Evolutionary conservation across 2,329 filamentous ascomycete genomes (phyloP), one percentile per base, ranked within the genome.

Genomic region (Penicillium expansum): DNA sequence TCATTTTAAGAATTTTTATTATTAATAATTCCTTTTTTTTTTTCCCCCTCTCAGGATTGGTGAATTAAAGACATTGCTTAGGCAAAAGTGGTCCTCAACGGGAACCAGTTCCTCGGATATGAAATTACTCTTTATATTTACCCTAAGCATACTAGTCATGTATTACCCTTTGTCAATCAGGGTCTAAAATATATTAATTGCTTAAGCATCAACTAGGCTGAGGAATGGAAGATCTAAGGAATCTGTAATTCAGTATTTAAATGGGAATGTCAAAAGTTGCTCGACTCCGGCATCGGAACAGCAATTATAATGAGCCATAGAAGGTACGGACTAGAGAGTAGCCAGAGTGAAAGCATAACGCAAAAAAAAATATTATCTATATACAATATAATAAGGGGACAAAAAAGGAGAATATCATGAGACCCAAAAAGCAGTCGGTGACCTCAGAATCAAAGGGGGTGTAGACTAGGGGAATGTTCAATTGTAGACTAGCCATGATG

Each of bases 91-190:
- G 59, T 47, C 48, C 49, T 50, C 11, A 64, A 68, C 63, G 62
- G 61, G 67, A 67, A 69, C 69, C 69, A 71, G 67, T 69, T 69
- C 69, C 68, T 70, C 64, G 67, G 68, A 69, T 64, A 57, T 60
- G 64, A 63, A 59, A 59, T 58, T 47, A 45, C 57, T 29, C 43
- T 61, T 56, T 52, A 61, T 55, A 33, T 55, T 58, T 45, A 50
- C 58, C 58, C 22, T 20, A 39, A 27, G n/a, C 10, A 42, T 32
- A 32, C 52, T 54, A 54, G 48, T 51, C 27, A 49, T 53, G 20
- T 47, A 43, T 53, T 54, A 48, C 39, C 39, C 42, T 53, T 52
- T n/a, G 45, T 42, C 41, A 44, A 47, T 57, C 57, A 52, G 51
- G 35, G 54, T 59, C 54, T 50, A 57, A 52, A 48, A 48, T 55